Base-by-base conservation (phyloP, 1,284 basidiomycete species). In the Ganoderma sp. region DNA sequence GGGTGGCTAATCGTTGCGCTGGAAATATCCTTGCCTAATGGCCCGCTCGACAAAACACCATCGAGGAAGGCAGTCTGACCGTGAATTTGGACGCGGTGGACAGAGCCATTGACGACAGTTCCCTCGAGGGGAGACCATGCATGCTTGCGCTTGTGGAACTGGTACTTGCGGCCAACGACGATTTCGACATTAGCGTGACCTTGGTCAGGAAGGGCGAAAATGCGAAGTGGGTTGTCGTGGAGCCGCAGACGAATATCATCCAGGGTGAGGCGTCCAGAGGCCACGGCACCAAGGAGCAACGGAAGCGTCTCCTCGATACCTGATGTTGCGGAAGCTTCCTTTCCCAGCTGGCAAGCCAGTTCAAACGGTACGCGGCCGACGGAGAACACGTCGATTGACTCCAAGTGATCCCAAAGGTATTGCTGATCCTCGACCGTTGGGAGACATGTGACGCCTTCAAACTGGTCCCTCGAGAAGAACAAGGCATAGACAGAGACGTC, bases 401-500 rank as follows among this genome's bases (percentile, higher is more conserved):
- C 89, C 42, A 99, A 78, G 77, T 95, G 92, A 72, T 90, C 85
- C 97, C 98, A 99, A 22, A 99, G 84, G 2, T 90, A 89, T 66
- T 87, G 85, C 80, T 98, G 97, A 75, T 98, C 95, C 65, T 90
- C 89, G 1, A 79, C 78, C 0, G 92, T 85, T 1, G 97, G 97
- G 52, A 99, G 85, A 74, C 88, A 87, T 10, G 80, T 82, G 7
- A 90, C 85, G 2, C 82, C 81, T 5, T 90, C 90, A 82, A 88
- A 96, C 73, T 93, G 87, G 71, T 93, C 91, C 66, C 84, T 86
- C 32, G 88, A 89, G 83, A 96, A 97, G 89, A 98, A 99, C 69
- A 99, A 84, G 12, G 95, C 88, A 80, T 96, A 99, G 63, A 99
- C 87, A 10, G 96, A 90, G 43, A 98, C 95, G 75, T 99, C 98